These are phyloP conservation scores for Flammula alnicola DNA, from an alignment of 1,284 basidiomycete species.

Conservation along the genomic window DNA sequence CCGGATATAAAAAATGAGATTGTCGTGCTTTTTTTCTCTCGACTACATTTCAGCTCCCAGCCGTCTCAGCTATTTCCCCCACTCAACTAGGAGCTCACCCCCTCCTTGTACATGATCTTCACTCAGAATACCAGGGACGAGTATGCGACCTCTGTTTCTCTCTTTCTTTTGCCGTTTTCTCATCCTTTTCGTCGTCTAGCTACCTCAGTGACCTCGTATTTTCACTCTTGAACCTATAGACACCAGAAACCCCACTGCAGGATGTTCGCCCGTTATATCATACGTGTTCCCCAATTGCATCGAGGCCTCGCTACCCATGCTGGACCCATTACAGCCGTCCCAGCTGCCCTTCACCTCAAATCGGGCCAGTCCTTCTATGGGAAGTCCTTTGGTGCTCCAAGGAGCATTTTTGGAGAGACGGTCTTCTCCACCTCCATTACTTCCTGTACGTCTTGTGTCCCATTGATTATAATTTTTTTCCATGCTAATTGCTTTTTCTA, in stretches of 20 bases:
- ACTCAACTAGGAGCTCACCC: constrained; percentile 25
- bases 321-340: constrained; percentile 51
- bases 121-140: constrained; percentile 86
- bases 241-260: constrained; percentile 23
- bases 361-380: constrained; percentile 93
- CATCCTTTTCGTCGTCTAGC: constrained; percentile 42
- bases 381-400: constrained; percentile 87
- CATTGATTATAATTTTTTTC: constrained; percentile 11
- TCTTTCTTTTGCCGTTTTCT: constrained; percentile 12
- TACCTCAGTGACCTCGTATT: constrained; percentile 88
- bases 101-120: constrained; percentile 71
- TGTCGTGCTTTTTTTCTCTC: constrained; percentile 7
- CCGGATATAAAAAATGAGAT: constrained; percentile 11
- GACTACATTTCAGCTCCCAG: constrained; percentile 10
- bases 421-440: constrained; percentile 99
- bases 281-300: constrained; percentile 52
- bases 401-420: constrained; percentile 93
- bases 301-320: constrained; percentile 73
- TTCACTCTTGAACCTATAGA: constrained; percentile 70
- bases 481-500: constrained; percentile 36
- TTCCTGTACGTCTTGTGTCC: constrained; percentile 67
- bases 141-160: constrained; percentile 45
- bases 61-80: constrained; percentile 9
- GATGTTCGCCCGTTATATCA: constrained; percentile 64
- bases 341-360: constrained; percentile 92